Evolutionary conservation across 1,284 basidiomycete species (phyloP).

Genomic region (Apiotrichum porosum): DNA sequence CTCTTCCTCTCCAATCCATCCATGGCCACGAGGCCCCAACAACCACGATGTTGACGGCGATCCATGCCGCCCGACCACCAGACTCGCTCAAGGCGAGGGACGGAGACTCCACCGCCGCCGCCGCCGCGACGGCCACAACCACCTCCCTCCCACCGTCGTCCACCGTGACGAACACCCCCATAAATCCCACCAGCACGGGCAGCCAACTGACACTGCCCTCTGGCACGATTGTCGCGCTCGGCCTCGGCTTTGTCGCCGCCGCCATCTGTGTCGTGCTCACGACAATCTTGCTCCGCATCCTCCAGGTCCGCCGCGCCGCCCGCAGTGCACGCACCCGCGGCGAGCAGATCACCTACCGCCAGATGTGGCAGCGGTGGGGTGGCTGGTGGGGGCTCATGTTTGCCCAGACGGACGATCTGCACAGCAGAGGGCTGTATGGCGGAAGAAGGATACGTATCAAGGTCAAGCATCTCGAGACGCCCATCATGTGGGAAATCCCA

Average conservation of each 20-base stretch:
- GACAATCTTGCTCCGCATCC: conserved; percentile 10
- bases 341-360: conserved; percentile 9
- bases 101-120: too few species aligned
- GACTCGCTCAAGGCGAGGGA: too few species aligned
- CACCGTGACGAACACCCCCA: too few species aligned
- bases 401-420: background rate
- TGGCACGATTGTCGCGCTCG: conserved; percentile 23
- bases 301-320: conserved; percentile 3
- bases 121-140: background rate
- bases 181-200: background rate
- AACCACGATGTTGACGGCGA: too few species aligned
- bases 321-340: background rate
- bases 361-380: conserved; percentile 17
- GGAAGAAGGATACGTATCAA: background rate
- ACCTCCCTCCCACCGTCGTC: background rate
- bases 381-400: conserved; percentile 20
- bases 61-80: too few species aligned
- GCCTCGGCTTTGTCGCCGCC: conserved; percentile 25
- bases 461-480: background rate
- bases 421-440: background rate
- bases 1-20: too few species aligned
- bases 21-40: too few species aligned
- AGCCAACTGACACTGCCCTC: background rate
- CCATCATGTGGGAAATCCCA: conserved; percentile 9
- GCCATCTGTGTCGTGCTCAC: conserved; percentile 9